phyloP scores from a whole-genome alignment of 2,329 filamentous ascomycete genomes.

The Rutstroemia sp. region DNA sequence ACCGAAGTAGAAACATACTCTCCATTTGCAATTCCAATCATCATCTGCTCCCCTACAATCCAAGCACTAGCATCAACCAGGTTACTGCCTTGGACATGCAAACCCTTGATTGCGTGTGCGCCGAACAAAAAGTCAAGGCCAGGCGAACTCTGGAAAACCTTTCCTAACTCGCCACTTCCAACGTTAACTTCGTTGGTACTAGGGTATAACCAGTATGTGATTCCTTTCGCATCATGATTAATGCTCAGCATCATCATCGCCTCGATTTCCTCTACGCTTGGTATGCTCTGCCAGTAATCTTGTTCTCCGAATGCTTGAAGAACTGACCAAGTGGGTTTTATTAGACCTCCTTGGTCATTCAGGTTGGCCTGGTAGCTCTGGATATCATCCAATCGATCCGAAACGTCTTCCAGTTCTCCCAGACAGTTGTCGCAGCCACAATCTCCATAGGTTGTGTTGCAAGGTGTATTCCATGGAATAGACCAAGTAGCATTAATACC shows the following conservation, averaged over 20 bases:
- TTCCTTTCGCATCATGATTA: slow-evolving; percentile 42
- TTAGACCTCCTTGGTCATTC: slow-evolving; percentile 18
- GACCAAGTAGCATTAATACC: slow-evolving; percentile 39
- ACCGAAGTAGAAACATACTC: slow-evolving; percentile 21
- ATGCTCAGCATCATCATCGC: slow-evolving; percentile 40
- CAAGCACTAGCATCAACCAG: slow-evolving; percentile 35
- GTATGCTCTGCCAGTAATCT: slow-evolving; percentile 37
- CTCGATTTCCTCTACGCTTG: slow-evolving; percentile 37
- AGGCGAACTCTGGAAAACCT: slow-evolving; percentile 30
- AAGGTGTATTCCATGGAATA: slow-evolving; percentile 37
- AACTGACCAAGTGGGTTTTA: slow-evolving; percentile 41
- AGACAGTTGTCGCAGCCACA: slow-evolving; percentile 43
- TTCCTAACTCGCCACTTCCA: slow-evolving; percentile 33
- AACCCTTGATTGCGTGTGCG: slow-evolving; percentile 15
- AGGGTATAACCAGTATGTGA: slow-evolving; percentile 41
- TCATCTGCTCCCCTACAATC: slow-evolving; percentile 30
- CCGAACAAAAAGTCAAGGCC: slow-evolving; percentile 33
- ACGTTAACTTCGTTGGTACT: slow-evolving; percentile 23
- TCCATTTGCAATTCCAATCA: slow-evolving; percentile 35
- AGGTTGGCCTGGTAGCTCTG: slow-evolving; percentile 35
- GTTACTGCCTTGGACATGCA: slow-evolving; percentile 10
- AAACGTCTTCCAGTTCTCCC: slow-evolving; percentile 37
- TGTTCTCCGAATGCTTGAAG: slow-evolving; percentile 42
- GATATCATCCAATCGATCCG: slow-evolving; percentile 35
- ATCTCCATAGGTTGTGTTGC: slow-evolving; percentile 44